Conservation (phyloP, 2,329 filamentous ascomycete genomes). For the Curvularia hawaiiensis region DNA sequence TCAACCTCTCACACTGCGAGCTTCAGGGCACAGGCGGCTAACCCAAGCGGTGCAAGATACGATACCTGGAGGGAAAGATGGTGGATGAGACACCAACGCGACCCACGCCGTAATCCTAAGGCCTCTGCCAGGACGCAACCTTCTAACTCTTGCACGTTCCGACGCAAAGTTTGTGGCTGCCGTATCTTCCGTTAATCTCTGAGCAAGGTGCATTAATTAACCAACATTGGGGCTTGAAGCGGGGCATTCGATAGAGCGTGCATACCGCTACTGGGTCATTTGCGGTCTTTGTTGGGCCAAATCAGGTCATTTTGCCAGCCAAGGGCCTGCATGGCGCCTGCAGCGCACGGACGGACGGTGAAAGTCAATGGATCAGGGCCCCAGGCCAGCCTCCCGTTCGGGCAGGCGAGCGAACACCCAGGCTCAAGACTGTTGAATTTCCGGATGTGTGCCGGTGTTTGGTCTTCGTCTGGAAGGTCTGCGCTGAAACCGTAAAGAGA, state of each 20-base stretch:
- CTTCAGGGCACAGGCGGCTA: conserved; percentile 6
- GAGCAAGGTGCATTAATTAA: conserved; percentile 37
- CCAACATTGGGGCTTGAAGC: conserved; percentile 36
- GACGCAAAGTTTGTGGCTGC: conserved; percentile 3
- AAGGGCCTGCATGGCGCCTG: conserved; percentile 27
- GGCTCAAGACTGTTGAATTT: conserved; percentile 11
- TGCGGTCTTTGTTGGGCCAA: conserved; percentile 30
- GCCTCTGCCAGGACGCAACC: background rate
- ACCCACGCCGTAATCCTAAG: conserved; percentile 8
- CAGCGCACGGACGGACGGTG: conserved; percentile 30
- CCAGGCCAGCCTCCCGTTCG: conserved; percentile 24
- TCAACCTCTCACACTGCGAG: conserved; percentile 4
- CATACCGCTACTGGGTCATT: conserved; percentile 36
- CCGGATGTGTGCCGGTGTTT: conserved; percentile 14
- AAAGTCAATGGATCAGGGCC: conserved; percentile 19
- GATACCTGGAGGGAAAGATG: background rate
- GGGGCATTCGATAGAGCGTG: conserved; percentile 35
- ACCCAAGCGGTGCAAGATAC: conserved; percentile 1
- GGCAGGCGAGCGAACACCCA: conserved; percentile 19
- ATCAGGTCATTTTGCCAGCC: conserved; percentile 35
- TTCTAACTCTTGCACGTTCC: background rate
- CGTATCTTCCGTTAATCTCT: conserved; percentile 28
- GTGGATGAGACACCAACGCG: conserved; percentile 8
- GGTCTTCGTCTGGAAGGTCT: conserved; percentile 16
- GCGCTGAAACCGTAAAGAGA: conserved; percentile 15